Base-by-base conservation (phyloP, 164 flowering plant genomes). In the Aristolochia contorta region DNA sequence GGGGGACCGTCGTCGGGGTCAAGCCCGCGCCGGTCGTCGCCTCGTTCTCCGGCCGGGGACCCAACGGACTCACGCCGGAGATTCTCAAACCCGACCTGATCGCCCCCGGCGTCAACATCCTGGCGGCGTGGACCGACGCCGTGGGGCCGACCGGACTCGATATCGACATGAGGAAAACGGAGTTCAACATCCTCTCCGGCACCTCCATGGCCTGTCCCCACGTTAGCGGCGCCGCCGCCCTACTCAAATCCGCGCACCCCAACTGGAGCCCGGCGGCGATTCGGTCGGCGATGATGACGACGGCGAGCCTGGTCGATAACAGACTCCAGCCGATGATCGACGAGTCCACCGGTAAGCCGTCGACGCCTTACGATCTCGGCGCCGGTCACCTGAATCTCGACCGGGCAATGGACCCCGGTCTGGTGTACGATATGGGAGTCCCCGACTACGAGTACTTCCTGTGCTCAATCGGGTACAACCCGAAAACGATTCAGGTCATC, bases 131-230 rank as follows among this genome's bases (percentile, higher is more conserved):
- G 96, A 80, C 93, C 4, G 87, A 82, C 16, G 81, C 86, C 0
- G 79, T 79, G 2, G 93, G 93, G 1, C 93, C 96, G 0, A 84
- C 93, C 2, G 93, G 93, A 0, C 62, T 89, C 59, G 80, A 72
- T 3, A 62, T 78, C 0, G 93, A 89, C 65, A 13, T 16, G 10
- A 66, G 91, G 56, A 80, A 65, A 63, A 79, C 86, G 0, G 93
- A 86, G 56, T 89, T 89, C 77, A 89, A 85, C 72, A 89, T 86
- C 20, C 61, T 86, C 6, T 86, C 96, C 0, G 96, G 96, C 5
- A 89, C 96, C 0, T 89, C 96, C 0, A 89, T 89, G 94, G 83
- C 94, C 18, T 78, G 84, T 62, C 94, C 91, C 6, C 96, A 89
- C 67, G 93, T 89, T 0, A 78, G 91, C 32, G 96, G 93, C 2